phyloP scores from a whole-genome alignment of 139 green algal genomes.

The Deuterostichococcus epilithicus region DNA sequence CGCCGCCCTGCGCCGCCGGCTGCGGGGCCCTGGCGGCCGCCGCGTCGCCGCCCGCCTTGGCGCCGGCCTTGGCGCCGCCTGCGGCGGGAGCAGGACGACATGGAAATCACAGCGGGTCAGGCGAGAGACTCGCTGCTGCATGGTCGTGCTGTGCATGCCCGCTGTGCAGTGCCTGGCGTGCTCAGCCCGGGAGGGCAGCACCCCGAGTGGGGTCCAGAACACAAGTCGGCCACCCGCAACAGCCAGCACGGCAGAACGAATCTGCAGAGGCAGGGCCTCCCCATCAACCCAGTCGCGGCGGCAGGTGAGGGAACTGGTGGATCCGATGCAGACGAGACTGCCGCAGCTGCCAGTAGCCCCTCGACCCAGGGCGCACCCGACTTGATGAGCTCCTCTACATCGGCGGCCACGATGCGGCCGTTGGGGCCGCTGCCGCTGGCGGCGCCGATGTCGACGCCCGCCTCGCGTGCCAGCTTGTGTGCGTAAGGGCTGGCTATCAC shows the following conservation, averaged over 20 bases:
- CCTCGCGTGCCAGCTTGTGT: conserved; percentile 68
- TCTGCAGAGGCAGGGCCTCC: not conserved
- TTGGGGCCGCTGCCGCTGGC: conserved; percentile 58
- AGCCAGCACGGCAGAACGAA: not conserved
- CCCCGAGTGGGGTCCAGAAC: too few species aligned
- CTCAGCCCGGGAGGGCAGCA: too few species aligned
- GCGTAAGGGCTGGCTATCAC: conserved; percentile 75
- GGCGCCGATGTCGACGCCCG: conserved; percentile 56
- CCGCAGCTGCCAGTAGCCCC: not conserved
- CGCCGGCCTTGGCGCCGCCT: not conserved
- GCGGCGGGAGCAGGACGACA: conserved; percentile 3
- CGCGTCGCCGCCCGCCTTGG: not conserved
- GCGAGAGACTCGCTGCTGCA: too few species aligned
- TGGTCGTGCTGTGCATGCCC: too few species aligned
- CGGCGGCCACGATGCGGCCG: conserved; percentile 74
- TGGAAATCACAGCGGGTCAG: too few species aligned
- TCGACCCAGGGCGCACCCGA: not conserved
- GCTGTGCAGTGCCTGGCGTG: too few species aligned
- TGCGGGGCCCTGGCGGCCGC: not conserved
- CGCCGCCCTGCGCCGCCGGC: conserved; percentile 9
- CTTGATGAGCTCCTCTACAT: conserved; percentile 63
- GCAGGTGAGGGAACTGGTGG: not conserved
- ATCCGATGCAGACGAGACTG: not conserved
- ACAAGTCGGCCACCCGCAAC: not conserved
- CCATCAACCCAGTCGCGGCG: not conserved